Percentiles rank a stretch among this genome's conserved stretches.
phyloP scores from a whole-genome alignment of 176 grass and related monocot genomes.

The Saccharum spontaneum region DNA sequence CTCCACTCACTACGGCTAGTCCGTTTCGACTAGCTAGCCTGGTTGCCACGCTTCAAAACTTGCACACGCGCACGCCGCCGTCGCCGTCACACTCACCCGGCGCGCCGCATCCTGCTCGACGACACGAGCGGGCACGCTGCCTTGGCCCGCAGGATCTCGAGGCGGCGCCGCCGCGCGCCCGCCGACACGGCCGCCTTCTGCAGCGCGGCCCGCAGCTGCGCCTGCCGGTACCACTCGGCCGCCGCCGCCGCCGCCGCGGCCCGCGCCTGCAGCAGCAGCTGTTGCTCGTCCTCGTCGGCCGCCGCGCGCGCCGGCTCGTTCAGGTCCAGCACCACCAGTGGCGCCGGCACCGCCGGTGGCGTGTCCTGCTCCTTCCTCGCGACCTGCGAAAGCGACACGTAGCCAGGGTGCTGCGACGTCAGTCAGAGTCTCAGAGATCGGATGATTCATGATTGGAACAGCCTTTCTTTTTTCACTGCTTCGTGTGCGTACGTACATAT shows the following conservation, averaged over 20 bases:
- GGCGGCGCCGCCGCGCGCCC: constrained; percentile 37
- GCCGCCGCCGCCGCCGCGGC: neutral
- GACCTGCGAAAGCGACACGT: constrained; percentile 39
- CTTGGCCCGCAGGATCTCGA: constrained; percentile 37
- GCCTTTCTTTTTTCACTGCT: neutral
- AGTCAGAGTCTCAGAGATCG: neutral
- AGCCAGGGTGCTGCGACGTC: neutral
- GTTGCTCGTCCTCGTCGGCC: neutral
- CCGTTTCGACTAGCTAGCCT: neutral
- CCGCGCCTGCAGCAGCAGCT: neutral
- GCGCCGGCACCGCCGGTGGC: neutral
- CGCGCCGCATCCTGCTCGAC: constrained; percentile 34
- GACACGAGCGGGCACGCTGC: neutral
- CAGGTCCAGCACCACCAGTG: constrained; percentile 27
- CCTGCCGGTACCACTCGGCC: neutral
- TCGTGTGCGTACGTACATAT: neutral
- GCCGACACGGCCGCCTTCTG: constrained; percentile 33
- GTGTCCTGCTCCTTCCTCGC: neutral
- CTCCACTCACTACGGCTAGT: neutral
- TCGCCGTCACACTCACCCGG: neutral
- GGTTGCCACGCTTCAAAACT: neutral
- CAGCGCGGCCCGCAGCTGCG: neutral
- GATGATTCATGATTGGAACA: neutral
- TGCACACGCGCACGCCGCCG: neutral
- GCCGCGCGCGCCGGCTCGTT: constrained; percentile 28